Evolutionary conservation across 139 green algal genomes (phyloP), one percentile per base, ranked within the genome.

Genomic region (Chlamydomonas incerta): DNA sequence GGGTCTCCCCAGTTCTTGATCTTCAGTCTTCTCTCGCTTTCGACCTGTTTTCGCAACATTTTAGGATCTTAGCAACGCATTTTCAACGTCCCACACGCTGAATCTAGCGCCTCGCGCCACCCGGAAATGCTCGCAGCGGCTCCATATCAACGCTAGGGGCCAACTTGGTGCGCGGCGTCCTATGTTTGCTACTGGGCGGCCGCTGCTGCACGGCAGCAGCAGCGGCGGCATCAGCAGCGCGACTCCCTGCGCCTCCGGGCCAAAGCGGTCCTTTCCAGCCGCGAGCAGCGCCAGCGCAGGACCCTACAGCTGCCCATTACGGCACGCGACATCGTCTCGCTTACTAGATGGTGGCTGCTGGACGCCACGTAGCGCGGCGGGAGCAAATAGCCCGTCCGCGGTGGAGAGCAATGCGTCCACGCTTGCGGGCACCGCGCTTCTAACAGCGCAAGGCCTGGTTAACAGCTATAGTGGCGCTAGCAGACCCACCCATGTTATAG

Each of bases 161-260:
- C 55, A 62, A 62, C 8, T 62, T 62, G 20, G 55, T 6, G 2
- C 55, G 20, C 55, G 2, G 55, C 55, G 18, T 24, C 55, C 76
- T 50, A 83, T 83, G 76, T 41, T 21, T 52, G 70, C 63, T 6
- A 67, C 34, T 23, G 57, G 58, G 79, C 66, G 79, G 68, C 79
- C 79, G 34, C 47, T 75, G 65, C 31, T 68, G 65, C 47, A 75
- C 15, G 29, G 10, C 31, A 41, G 47, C 46, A 75, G n/a, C 68
- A 85, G 79, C 79, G 79, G 79, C 73, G n/a, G 50, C 50, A 75
- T 57, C 31, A 60, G n/a, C 17, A 67, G 24, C 34, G 34, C 57
- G 58, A 21, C 60, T 34, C 57, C 31, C 2, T 37, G 23, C 58
- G 74, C 31, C 13, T 20, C 63, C 29, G 63, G 63, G 31, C n/a